Evolutionary conservation across 208 protist species (phyloP).

Genomic region (Trypanosoma melophagium): DNA sequence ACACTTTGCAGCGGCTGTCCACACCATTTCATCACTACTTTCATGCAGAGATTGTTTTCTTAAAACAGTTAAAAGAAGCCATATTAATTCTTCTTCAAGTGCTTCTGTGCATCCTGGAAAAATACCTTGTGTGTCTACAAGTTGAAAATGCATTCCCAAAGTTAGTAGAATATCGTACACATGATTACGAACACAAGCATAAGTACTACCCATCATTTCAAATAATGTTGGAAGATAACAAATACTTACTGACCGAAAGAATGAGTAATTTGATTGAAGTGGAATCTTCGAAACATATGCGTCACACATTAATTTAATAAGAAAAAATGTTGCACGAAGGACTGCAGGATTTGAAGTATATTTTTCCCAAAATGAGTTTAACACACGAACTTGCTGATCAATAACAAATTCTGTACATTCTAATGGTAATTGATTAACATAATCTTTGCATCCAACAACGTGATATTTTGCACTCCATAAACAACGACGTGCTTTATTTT

Average conservation of each 20-base stretch:
- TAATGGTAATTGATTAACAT: conserved; percentile 74
- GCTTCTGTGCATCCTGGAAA: conserved; percentile 72
- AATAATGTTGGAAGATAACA: conserved; percentile 80
- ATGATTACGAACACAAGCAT: conserved; percentile 84
- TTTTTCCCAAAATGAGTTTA: conserved; percentile 69
- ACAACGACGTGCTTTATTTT: conserved; percentile 26
- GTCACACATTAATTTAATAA: conserved; percentile 87
- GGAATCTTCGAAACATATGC: conserved; percentile 79
- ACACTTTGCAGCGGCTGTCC: conserved; percentile 78
- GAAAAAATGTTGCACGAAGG: conserved; percentile 65
- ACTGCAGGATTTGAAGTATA: conserved; percentile 67
- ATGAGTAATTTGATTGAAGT: conserved; percentile 57
- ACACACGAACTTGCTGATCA: conserved; percentile 59
- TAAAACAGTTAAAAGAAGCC: conserved; percentile 67
- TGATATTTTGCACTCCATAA: conserved; percentile 30
- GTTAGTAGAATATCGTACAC: conserved; percentile 88
- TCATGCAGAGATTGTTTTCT: conserved; percentile 57
- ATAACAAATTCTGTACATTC: conserved; percentile 61
- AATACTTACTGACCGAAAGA: conserved; percentile 78
- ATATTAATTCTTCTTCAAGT: conserved; percentile 78
- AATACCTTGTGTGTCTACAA: conserved; percentile 69
- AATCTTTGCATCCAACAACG: conserved; percentile 54
- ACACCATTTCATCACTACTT: conserved; percentile 64
- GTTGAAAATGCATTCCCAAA: conserved; percentile 77
- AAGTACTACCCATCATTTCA: conserved; percentile 81